phyloP scores from a whole-genome alignment of 345 rosid genomes.

The Erucastrum elatum region DNA sequence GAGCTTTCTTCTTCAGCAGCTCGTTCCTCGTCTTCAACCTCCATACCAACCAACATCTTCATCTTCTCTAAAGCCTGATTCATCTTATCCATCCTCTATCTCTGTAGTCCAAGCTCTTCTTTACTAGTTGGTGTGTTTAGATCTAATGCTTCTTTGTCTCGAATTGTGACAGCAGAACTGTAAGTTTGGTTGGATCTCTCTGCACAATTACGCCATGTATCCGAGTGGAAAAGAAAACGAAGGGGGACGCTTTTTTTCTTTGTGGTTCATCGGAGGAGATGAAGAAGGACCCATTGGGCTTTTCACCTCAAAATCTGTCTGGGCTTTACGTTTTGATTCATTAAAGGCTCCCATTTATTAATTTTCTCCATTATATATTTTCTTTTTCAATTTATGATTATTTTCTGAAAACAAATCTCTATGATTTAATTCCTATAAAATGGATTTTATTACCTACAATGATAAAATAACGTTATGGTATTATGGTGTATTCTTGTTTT shows the following conservation, averaged over 20 bases:
- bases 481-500: too few species aligned
- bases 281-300: conserved; percentile 16
- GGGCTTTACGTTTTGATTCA: not conserved
- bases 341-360: not conserved
- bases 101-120: not conserved
- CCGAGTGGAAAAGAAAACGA: not conserved
- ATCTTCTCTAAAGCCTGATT: conserved; percentile 79
- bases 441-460: too few species aligned
- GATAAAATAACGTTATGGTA: too few species aligned
- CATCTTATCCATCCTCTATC: conserved; percentile 71
- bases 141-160: conserved; percentile 29
- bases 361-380: not conserved
- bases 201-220: conserved; percentile 37
- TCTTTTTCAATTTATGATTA: too few species aligned
- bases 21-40: conserved; percentile 60
- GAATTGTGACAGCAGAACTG: not conserved
- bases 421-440: too few species aligned
- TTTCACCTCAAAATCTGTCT: too few species aligned
- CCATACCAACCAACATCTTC: conserved; percentile 92
- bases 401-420: too few species aligned
- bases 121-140: not conserved
- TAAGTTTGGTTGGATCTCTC: conserved; percentile 38
- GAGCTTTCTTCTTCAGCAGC: conserved; percentile 43
- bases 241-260: conserved; percentile 2
- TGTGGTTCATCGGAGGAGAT: not conserved